These are phyloP conservation scores for Cystofilobasidium capitatum DNA, from an alignment of 768 basidiomycete genomes.

Conservation along the genomic window DNA sequence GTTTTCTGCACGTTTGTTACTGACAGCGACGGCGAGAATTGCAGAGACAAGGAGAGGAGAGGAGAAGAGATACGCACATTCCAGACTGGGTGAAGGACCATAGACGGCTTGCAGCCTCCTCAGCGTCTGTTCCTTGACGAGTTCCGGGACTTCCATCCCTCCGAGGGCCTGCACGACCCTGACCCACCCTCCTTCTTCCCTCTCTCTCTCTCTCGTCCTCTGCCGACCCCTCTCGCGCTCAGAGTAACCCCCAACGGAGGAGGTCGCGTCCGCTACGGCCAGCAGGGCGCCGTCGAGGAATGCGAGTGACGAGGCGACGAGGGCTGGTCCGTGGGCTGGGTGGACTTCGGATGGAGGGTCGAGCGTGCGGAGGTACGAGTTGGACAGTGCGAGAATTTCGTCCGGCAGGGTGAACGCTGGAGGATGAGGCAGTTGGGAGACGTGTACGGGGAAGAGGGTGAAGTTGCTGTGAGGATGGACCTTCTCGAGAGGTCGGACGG, in stretches of 20 bases:
- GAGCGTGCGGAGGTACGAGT: neutral
- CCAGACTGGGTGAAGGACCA: neutral
- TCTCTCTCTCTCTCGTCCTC: neutral
- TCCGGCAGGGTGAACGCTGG: neutral
- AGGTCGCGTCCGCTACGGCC: neutral
- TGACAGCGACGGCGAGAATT: too few relatives aligned
- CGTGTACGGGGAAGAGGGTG: neutral
- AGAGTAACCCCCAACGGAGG: neutral
- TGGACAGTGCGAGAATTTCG: neutral
- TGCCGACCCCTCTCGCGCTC: neutral
- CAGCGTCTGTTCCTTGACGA: neutral
- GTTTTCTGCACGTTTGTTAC: neutral
- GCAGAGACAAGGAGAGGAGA: neutral
- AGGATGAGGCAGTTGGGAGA: neutral
- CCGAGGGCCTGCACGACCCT: neutral
- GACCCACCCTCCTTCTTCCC: neutral
- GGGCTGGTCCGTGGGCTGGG: neutral
- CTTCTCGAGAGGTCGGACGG: neutral
- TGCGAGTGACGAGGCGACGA: neutral
- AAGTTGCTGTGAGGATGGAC: neutral
- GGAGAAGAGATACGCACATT: neutral
- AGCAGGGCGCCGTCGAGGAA: neutral
- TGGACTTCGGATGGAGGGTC: neutral
- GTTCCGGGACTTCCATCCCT: neutral
- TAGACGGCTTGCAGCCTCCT: neutral